Percentiles rank a stretch among this genome's conserved stretches.
Evolutionary conservation across 2,329 filamentous ascomycete genomes (phyloP).

Genomic region (Didymellaceae sp.): DNA sequence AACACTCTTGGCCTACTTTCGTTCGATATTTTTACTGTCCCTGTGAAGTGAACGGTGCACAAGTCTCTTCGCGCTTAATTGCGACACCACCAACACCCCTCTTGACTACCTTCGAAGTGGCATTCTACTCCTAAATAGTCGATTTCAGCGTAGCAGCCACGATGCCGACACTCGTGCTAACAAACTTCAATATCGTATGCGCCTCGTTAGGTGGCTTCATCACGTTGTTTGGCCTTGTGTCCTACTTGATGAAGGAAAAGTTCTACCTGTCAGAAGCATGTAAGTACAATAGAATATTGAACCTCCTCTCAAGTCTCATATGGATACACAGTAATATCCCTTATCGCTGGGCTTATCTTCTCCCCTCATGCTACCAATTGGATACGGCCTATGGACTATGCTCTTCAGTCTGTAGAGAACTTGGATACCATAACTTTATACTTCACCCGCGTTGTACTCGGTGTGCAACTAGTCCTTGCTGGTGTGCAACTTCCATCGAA

Average conservation of each 20-base stretch:
- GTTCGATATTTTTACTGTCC: slow-evolving; percentile 9
- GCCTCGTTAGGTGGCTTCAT: slow-evolving; percentile 85
- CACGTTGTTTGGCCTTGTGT: slow-evolving; percentile 87
- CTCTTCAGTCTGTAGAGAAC: slow-evolving; percentile 61
- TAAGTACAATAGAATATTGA: slow-evolving; percentile 56
- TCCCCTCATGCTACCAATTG: slow-evolving; percentile 79
- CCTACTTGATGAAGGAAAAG: slow-evolving; percentile 85
- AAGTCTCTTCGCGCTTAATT: neutral
- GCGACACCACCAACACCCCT: too few relatives aligned
- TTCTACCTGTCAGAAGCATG: slow-evolving; percentile 90
- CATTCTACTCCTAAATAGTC: too few relatives aligned
- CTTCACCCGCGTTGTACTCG: slow-evolving; percentile 85
- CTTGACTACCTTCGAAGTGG: neutral
- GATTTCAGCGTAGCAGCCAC: neutral
- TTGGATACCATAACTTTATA: slow-evolving; percentile 78
- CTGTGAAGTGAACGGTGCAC: slow-evolving; percentile 8
- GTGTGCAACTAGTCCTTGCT: slow-evolving; percentile 87
- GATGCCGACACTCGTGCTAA: slow-evolving; percentile 69
- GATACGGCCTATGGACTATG: slow-evolving; percentile 76
- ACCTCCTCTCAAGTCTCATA: neutral
- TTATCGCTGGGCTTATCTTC: slow-evolving; percentile 78
- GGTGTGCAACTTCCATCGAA: slow-evolving; percentile 86
- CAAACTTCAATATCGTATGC: slow-evolving; percentile 85
- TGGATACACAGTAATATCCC: slow-evolving; percentile 77
- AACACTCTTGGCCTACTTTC: neutral